These are phyloP conservation scores for Paramyrothecium roridum DNA, from an alignment of 2,329 filamentous ascomycete genomes.

Conservation along the genomic window DNA sequence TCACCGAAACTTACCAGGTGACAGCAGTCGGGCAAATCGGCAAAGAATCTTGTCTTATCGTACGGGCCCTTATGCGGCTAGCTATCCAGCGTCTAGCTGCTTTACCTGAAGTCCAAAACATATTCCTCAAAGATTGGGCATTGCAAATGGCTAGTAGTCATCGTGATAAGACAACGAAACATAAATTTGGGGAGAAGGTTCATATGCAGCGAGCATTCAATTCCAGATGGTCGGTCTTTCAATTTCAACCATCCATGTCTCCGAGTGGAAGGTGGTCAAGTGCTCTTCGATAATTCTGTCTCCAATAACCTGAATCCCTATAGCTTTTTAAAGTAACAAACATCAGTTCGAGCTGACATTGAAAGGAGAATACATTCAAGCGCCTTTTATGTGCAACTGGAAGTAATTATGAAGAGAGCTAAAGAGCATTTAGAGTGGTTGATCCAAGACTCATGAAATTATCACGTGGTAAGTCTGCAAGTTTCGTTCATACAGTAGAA, in stretches of 20 bases:
- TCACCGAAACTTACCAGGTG: constrained; percentile 29
- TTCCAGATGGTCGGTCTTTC: constrained; percentile 38
- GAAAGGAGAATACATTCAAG: constrained; percentile 31
- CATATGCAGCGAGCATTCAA: constrained; percentile 37
- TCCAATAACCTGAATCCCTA: background rate
- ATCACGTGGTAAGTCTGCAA: constrained; percentile 24
- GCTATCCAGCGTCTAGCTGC: constrained; percentile 31
- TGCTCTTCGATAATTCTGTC: constrained; percentile 29
- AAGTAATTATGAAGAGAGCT: constrained; percentile 30
- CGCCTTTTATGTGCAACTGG: constrained; percentile 35
- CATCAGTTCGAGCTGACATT: background rate
- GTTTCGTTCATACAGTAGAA: background rate
- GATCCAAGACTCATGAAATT: constrained; percentile 17
- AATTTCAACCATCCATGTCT: constrained; percentile 28
- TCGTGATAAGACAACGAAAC: constrained; percentile 32
- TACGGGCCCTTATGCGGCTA: constrained; percentile 35
- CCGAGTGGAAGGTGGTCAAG: constrained; percentile 29
- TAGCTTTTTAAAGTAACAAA: background rate
- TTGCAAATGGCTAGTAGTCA: constrained; percentile 33
- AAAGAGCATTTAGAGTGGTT: constrained; percentile 34
- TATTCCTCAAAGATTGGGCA: constrained; percentile 32
- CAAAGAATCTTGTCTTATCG: constrained; percentile 43
- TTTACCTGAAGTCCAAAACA: constrained; percentile 28
- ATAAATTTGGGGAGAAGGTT: constrained; percentile 41
- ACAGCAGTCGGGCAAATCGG: constrained; percentile 39